Percentiles rank a stretch among this genome's conserved stretches.
Conservation (phyloP, 805 yeast genomes). For the Wickerhamia fluorescens region DNA sequence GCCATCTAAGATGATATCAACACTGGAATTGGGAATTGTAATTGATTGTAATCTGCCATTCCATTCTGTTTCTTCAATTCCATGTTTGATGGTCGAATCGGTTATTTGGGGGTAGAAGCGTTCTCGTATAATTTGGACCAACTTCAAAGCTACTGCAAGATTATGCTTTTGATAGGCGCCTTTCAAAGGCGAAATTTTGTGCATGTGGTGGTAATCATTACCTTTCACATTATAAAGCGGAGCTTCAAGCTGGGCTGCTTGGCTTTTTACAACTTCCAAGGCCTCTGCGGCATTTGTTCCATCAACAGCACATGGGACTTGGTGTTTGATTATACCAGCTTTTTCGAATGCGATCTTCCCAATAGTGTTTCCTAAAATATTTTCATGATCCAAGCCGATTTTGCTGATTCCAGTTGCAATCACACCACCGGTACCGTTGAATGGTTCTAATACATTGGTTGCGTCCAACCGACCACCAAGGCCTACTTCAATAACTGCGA, state of each 20-base stretch:
- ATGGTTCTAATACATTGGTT: slow-evolving; percentile 59
- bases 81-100: slow-evolving; percentile 33
- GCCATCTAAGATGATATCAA: slow-evolving; percentile 63
- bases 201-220: slow-evolving; percentile 1
- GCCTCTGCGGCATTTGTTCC: slow-evolving; percentile 53
- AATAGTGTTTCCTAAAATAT: slow-evolving; percentile 61
- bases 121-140: slow-evolving; percentile 34
- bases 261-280: slow-evolving; percentile 34
- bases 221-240: slow-evolving; percentile 18
- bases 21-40: slow-evolving; percentile 13
- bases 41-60: slow-evolving; percentile 75
- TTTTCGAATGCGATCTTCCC: slow-evolving; percentile 67
- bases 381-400: slow-evolving; percentile 81
- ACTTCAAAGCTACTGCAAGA: slow-evolving; percentile 56
- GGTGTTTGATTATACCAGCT: slow-evolving; percentile 73
- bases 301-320: slow-evolving; percentile 64
- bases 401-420: slow-evolving; percentile 72
- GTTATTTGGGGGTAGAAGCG: slow-evolving; percentile 21
- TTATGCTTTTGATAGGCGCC: slow-evolving; percentile 74
- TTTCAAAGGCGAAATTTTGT: slow-evolving; percentile 47
- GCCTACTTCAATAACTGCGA: slow-evolving; percentile 91
- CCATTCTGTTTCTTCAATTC: slow-evolving; percentile 60
- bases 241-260: slow-evolving; percentile 28
- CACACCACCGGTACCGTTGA: slow-evolving; percentile 27
- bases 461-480: slow-evolving; percentile 88